These are phyloP conservation scores for Ogataea trehaloabstinens DNA, from an alignment of 805 yeast species.

Conservation along the genomic window DNA sequence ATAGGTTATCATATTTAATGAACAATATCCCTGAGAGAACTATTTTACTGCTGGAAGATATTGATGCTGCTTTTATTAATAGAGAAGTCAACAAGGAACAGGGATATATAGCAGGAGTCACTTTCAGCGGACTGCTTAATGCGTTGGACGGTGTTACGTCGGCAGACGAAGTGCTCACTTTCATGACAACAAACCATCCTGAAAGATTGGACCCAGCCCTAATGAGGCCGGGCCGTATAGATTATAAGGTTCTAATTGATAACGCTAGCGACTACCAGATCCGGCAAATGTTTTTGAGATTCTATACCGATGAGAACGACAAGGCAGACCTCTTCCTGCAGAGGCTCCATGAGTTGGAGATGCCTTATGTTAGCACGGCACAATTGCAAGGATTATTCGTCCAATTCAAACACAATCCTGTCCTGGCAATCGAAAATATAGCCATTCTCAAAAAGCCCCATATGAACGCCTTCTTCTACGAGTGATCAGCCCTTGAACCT, in stretches of 20 bases:
- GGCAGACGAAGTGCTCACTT: slow-evolving; percentile 93
- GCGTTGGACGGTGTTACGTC: slow-evolving; percentile 97
- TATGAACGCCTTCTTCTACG: slow-evolving; percentile 33
- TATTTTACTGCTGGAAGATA: slow-evolving; percentile 81
- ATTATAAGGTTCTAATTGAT: slow-evolving; percentile 74
- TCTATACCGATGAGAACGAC: slow-evolving; percentile 63
- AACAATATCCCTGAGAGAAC: slow-evolving; percentile 92
- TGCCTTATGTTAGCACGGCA: slow-evolving; percentile 76
- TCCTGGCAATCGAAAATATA: slow-evolving; percentile 68
- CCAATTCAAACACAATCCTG: slow-evolving; percentile 81
- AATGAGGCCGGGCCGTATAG: slow-evolving; percentile 92
- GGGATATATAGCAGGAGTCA: slow-evolving; percentile 85
- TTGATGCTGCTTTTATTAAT: slow-evolving; percentile 91
- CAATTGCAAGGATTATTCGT: slow-evolving; percentile 95
- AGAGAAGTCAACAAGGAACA: slow-evolving; percentile 73
- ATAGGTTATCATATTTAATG: slow-evolving; percentile 90
- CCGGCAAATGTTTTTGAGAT: slow-evolving; percentile 78
- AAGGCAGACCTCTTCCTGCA: slow-evolving; percentile 52
- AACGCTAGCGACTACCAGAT: slow-evolving; percentile 87
- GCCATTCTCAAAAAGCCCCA: slow-evolving; percentile 39
- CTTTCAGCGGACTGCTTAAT: slow-evolving; percentile 90
- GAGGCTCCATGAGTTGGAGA: slow-evolving; percentile 44
- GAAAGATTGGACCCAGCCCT: slow-evolving; percentile 91
- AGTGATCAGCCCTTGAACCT: slow-evolving; percentile 25
- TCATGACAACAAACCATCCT: slow-evolving; percentile 98